Base-by-base conservation (phyloP, 179 eudicot genomes). In the Pouteria campechiana region DNA sequence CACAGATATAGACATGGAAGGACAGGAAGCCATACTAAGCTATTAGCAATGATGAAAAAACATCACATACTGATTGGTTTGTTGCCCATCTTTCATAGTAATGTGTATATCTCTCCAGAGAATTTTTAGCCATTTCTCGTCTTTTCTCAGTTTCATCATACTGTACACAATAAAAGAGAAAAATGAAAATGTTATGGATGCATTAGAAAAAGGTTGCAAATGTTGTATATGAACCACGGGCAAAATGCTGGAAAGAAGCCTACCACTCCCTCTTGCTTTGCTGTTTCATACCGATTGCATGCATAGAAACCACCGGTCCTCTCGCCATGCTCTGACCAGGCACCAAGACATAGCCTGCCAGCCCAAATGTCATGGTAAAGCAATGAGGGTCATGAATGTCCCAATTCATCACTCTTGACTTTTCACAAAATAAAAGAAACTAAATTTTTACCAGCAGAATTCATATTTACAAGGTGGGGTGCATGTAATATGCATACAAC, bases 31-130 rank as follows among this genome's bases (percentile, higher is more conserved):
- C n/a, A n/a, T n/a, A n/a, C n/a, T n/a, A n/a, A n/a, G n/a, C n/a
- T n/a, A n/a, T n/a, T n/a, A n/a, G n/a, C n/a, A n/a, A n/a, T n/a
- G n/a, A 11, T 41, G 4, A 41, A 20, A 16, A 14, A 23, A 3
- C 35, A 34, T 25, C 24, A 24, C 77, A 37, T 55, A 83, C 94
- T 49, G 70, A 68, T 45, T 79, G 78, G 65, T 83, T 79, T 37
- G 79, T 72, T 7, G 79, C 85, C 89, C 94, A 83, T 60, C 94
- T 60, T 41, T 83, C 94, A 72, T 71, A 83, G 42, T 83, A 83
- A 65, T 83, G 94, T 36, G 78, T 72, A 39, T 83, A 83, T 69
- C 75, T 72, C 65, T 79, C 89, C 44, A 80, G 65, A 31, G 79
- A 68, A 13, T 73, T 79, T 61, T 83, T 83, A 7, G 94, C 94